phyloP scores from a whole-genome alignment of 257 asterid genomes.

The Solanum ossicruentum region DNA sequence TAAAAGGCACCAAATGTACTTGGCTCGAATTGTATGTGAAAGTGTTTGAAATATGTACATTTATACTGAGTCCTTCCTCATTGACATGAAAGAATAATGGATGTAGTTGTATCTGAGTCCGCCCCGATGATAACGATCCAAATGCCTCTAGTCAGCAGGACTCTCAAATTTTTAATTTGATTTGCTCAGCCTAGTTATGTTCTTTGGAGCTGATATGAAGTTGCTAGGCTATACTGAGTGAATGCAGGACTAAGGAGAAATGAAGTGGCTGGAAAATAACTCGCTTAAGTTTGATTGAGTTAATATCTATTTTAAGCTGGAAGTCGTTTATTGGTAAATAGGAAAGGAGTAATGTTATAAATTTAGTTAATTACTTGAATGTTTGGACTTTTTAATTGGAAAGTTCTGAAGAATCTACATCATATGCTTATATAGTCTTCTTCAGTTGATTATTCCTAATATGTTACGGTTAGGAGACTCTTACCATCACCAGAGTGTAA shows the following conservation, averaged over 20 bases:
- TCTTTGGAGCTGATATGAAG: neutral
- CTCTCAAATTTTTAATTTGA: neutral
- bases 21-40: neutral
- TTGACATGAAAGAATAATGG: neutral
- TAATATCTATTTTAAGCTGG: neutral
- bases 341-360: neutral
- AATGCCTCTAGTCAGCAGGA: neutral
- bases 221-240: neutral
- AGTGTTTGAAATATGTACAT: neutral
- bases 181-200: neutral
- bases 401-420: neutral
- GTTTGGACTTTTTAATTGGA: neutral
- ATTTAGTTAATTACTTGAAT: neutral
- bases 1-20: neutral
- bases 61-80: neutral
- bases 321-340: neutral
- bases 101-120: neutral
- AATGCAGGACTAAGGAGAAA: neutral
- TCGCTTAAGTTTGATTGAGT: neutral
- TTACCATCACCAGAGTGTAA: neutral
- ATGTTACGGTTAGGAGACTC: neutral
- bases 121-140: neutral
- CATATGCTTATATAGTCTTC: neutral
- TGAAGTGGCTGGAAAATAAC: neutral
- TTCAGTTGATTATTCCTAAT: neutral